These are phyloP conservation scores for Phoenix roebelenii DNA, from an alignment of 176 grass and related monocot species.

Conservation along the genomic window DNA sequence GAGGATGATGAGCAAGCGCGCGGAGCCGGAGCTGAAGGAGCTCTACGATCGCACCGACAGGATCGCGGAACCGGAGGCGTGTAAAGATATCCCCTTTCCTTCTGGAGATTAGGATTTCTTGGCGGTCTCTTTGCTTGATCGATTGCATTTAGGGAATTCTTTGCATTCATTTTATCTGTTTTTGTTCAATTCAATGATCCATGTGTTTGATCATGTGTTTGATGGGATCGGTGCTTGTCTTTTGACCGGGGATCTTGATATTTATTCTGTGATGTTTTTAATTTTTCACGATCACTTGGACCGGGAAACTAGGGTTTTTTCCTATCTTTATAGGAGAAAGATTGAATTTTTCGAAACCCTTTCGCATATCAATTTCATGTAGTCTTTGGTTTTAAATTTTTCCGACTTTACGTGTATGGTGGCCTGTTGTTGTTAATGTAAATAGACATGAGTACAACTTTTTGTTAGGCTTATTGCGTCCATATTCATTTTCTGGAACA, in stretches of 20 bases:
- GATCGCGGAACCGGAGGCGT: conserved; percentile 21
- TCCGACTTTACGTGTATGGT: not conserved
- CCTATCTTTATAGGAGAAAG: not conserved
- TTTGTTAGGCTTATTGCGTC: no score
- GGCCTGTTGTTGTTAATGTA: no score
- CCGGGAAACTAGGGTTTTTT: not conserved
- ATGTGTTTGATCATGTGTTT: not conserved
- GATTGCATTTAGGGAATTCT: not conserved
- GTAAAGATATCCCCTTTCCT: conserved; percentile 6
- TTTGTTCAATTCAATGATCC: not conserved
- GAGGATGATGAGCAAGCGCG: conserved; percentile 31
- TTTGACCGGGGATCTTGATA: not conserved
- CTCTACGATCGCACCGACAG: conserved; percentile 40
- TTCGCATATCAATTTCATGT: not conserved
- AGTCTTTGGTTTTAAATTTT: not conserved
- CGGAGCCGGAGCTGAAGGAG: conserved; percentile 39
- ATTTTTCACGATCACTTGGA: not conserved
- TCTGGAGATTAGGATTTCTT: not conserved
- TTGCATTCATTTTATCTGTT: not conserved
- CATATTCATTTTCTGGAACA: no score
- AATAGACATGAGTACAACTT: no score
- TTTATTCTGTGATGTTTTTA: not conserved
- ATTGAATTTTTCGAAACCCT: not conserved
- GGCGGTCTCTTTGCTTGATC: not conserved
- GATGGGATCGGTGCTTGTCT: not conserved